These are phyloP conservation scores for Thraustotheca clavata DNA, from an alignment of 352 stramenopile genomes.

Conservation along the genomic window DNA sequence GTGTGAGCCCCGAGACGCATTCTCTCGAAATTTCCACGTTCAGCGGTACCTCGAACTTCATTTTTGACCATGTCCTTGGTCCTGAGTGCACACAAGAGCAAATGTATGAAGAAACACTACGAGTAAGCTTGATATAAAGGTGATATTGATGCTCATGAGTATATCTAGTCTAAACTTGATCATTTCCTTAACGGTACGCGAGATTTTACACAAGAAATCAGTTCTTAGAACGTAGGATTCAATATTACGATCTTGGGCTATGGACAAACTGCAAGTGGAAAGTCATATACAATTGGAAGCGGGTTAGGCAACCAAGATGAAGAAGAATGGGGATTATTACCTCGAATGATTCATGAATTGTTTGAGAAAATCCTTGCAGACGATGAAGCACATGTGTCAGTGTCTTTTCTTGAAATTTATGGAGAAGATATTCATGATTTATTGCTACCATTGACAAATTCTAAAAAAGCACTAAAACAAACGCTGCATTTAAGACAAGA, in stretches of 20 bases:
- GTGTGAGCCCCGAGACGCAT: conserved; percentile 23
- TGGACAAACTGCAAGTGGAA: conserved; percentile 76
- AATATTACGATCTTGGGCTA: conserved; percentile 85
- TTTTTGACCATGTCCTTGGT: conserved; percentile 74
- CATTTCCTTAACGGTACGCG: conserved; percentile 51
- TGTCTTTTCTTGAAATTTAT: conserved; percentile 96
- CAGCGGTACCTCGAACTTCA: conserved; percentile 23
- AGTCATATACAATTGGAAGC: conserved; percentile 83
- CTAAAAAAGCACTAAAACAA: conserved; percentile 34
- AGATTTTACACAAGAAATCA: neutral
- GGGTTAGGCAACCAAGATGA: conserved; percentile 27
- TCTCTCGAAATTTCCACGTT: conserved; percentile 33
- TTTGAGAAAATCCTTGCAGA: conserved; percentile 31
- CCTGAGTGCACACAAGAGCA: conserved; percentile 28
- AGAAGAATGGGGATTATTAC: conserved; percentile 68
- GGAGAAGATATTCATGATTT: conserved; percentile 96
- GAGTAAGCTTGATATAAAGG: neutral
- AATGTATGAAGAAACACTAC: conserved; percentile 59
- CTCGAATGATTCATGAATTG: conserved; percentile 74
- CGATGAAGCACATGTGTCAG: conserved; percentile 39
- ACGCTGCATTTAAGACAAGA: conserved; percentile 59
- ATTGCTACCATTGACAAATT: conserved; percentile 36
- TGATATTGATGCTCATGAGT: neutral
- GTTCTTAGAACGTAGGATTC: conserved; percentile 36
- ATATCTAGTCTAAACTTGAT: conserved; percentile 51